Percentiles rank a stretch among this genome's conserved stretches.
phyloP scores from a whole-genome alignment of 2,329 filamentous ascomycete genomes.

The Colletotrichum camelliae region DNA sequence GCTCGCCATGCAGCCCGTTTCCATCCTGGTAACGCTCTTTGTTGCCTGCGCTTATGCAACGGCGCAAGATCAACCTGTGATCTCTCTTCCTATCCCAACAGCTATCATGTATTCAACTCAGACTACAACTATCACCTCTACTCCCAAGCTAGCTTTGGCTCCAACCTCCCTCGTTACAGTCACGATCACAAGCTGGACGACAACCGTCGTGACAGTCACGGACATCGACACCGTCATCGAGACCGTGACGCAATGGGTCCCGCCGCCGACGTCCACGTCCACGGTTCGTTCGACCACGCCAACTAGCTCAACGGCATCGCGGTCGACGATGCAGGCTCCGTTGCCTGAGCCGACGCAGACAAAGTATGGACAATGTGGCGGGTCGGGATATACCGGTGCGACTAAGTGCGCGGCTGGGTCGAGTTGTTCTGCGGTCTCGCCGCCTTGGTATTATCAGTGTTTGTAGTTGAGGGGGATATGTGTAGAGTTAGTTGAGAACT shows the following conservation, averaged over 20 bases:
- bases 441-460: slow-evolving; percentile 15
- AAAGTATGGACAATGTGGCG: slow-evolving; percentile 19
- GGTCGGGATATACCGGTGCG: slow-evolving; percentile 1
- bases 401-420: slow-evolving; percentile 12
- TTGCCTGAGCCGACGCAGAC: slow-evolving; percentile 12
- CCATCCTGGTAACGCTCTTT: background rate
- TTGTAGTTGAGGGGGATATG: background rate
- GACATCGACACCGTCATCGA: slow-evolving; percentile 4
- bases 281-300: background rate
- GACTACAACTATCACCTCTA: background rate
- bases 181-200: slow-evolving; percentile 11
- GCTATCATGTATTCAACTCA: background rate
- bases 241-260: slow-evolving; percentile 13
- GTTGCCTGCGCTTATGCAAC: background rate
- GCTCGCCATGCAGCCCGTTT: background rate
- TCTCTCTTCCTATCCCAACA: background rate
- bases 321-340: slow-evolving; percentile 1
- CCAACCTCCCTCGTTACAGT: background rate
- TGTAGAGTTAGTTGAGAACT: too few species aligned
- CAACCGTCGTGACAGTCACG: background rate
- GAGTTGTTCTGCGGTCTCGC: slow-evolving; percentile 6
- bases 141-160: background rate
- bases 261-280: background rate
- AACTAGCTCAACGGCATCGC: background rate
- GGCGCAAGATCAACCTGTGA: slow-evolving; percentile 1